Evolutionary conservation across 2,329 filamentous ascomycete species (phyloP).

Genomic region (Chaetomium sp.): DNA sequence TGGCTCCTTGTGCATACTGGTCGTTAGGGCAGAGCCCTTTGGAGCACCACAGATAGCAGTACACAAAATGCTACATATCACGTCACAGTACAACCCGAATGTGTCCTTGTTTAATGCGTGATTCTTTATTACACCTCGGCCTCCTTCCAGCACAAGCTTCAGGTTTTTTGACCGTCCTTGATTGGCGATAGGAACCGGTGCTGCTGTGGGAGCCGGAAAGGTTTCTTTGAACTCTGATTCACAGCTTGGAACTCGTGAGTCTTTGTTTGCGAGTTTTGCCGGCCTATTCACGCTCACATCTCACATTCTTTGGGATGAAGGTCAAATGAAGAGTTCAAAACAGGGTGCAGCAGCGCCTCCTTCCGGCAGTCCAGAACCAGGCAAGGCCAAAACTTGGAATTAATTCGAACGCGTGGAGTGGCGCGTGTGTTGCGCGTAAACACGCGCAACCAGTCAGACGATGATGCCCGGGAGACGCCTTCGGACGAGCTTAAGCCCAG

Average conservation of each 20-base stretch:
- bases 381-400: not conserved
- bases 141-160: not conserved
- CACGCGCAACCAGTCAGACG: no score
- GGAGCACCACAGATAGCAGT: conserved; percentile 13
- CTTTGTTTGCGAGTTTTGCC: not conserved
- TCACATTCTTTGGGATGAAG: no score
- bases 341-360: not conserved
- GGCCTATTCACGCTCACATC: no score
- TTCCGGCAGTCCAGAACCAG: not conserved
- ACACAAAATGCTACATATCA: conserved; percentile 23
- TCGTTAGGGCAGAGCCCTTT: conserved; percentile 10
- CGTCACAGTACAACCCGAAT: not conserved
- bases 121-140: not conserved
- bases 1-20: conserved; percentile 17
- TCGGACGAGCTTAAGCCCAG: no score
- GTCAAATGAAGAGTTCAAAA: no score
- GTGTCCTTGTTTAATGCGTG: not conserved
- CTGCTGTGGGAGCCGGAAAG: not conserved
- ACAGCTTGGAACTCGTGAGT: no score
- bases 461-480: no score
- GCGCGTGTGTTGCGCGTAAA: not conserved
- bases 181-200: not conserved
- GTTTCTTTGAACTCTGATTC: no score
- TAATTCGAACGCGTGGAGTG: not conserved
- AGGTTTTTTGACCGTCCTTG: not conserved